Conservation (phyloP, 257 asterid genomes). For the Solanum peruvianum region DNA sequence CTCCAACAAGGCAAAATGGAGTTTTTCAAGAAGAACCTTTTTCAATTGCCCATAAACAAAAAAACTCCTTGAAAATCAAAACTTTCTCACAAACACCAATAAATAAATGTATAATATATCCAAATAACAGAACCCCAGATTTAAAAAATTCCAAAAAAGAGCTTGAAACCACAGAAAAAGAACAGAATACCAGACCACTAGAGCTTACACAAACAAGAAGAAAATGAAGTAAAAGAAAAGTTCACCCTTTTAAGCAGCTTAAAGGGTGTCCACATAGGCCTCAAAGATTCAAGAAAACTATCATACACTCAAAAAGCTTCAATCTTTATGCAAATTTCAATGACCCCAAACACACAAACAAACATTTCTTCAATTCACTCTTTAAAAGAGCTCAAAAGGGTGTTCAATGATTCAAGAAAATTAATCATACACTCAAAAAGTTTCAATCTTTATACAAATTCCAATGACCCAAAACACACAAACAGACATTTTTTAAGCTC, state of each 20-base stretch:
- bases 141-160: too few relatives aligned
- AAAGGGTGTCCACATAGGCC: background rate
- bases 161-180: background rate
- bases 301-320: background rate
- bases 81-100: background rate
- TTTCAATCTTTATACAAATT: background rate
- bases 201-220: background rate
- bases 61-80: background rate
- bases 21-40: conserved; percentile 3
- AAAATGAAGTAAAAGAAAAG: background rate
- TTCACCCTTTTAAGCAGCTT: background rate
- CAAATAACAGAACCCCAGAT: background rate
- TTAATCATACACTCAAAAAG: background rate
- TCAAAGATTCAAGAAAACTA: background rate
- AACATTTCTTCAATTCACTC: background rate
- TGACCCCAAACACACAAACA: background rate
- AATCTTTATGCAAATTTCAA: background rate
- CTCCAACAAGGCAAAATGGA: conserved; percentile 4
- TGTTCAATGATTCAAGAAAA: background rate
- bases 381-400: background rate
- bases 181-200: background rate
- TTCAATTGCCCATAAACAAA: background rate
- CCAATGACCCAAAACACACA: background rate
- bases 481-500: background rate
- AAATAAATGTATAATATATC: background rate